A percentile compares a stretch with the other conserved stretches of the same genome.
Evolutionary conservation across 768 basidiomycete genomes (phyloP).

Genomic region (Lenzites betulinus): DNA sequence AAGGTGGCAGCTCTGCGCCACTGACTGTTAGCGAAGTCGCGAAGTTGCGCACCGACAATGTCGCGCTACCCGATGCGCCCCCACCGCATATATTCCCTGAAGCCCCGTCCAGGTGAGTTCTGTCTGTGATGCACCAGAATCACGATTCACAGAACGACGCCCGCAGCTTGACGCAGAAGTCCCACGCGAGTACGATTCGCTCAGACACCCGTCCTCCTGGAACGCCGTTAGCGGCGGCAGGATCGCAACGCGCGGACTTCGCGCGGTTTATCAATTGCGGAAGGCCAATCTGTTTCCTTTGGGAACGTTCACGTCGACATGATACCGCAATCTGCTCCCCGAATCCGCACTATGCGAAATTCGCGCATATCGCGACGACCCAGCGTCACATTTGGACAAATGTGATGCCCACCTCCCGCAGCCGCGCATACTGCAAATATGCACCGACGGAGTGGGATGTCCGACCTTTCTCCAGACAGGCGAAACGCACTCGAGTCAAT

Average conservation of each 20-base stretch:
- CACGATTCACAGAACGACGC: neutral
- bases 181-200: neutral
- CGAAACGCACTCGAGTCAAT: neutral
- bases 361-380: constrained; percentile 9
- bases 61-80: neutral
- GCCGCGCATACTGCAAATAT: neutral
- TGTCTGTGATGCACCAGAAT: neutral
- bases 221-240: neutral
- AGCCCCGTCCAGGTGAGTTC: neutral
- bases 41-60: constrained; percentile 4
- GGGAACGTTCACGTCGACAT: constrained; percentile 2
- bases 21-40: constrained; percentile 19
- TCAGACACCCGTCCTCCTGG: neutral
- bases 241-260: neutral
- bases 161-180: neutral
- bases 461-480: constrained; percentile 1
- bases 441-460: neutral
- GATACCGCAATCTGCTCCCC: neutral
- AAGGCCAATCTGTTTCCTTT: neutral
- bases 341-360: constrained; percentile 5
- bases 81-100: neutral
- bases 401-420: constrained; percentile 1
- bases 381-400: constrained; percentile 9
- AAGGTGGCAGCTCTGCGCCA: constrained; percentile 10
- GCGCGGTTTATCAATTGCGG: no score